Conservation (phyloP, 1,284 basidiomycete genomes). For the Agaricales sp. region DNA sequence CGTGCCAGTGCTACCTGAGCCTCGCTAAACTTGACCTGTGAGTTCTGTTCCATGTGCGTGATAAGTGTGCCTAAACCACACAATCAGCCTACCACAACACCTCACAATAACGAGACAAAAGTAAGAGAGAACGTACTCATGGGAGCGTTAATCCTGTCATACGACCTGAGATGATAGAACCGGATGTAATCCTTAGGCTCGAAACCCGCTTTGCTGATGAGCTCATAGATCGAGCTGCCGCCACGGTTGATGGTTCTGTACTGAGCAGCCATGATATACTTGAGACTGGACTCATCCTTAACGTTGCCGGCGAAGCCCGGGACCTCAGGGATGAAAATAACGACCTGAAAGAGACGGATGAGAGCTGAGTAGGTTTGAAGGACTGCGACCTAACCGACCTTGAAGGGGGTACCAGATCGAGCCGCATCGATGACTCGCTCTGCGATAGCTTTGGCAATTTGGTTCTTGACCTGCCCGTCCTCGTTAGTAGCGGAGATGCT, state of each 20-base stretch:
- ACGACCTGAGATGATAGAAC: conserved; percentile 85
- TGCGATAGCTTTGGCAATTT: conserved; percentile 74
- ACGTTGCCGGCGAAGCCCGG: conserved; percentile 80
- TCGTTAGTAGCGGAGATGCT: conserved; percentile 70
- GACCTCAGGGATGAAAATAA: conserved; percentile 76
- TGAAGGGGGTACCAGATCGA: conserved; percentile 63
- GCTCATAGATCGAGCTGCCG: conserved; percentile 78
- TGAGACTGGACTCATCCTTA: conserved; percentile 57
- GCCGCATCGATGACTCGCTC: conserved; percentile 80
- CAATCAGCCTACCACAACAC: background rate
- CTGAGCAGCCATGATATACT: conserved; percentile 77
- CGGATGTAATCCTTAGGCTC: conserved; percentile 79
- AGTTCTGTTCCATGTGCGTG: conserved; percentile 58
- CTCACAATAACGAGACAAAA: background rate
- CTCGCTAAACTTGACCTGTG: conserved; percentile 73
- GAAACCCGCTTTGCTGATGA: conserved; percentile 67
- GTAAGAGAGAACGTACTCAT: conserved; percentile 29
- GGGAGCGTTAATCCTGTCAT: conserved; percentile 87
- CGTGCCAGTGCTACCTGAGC: conserved; percentile 83
- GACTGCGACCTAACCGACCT: conserved; percentile 30
- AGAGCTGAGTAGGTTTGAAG: background rate
- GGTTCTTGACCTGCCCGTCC: conserved; percentile 68
- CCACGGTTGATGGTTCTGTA: conserved; percentile 85
- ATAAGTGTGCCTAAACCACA: conserved; percentile 40
- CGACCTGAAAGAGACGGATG: conserved; percentile 36